Base-by-base conservation (phyloP, 2,329 filamentous ascomycete species). In the Acrodontium crateriforme region DNA sequence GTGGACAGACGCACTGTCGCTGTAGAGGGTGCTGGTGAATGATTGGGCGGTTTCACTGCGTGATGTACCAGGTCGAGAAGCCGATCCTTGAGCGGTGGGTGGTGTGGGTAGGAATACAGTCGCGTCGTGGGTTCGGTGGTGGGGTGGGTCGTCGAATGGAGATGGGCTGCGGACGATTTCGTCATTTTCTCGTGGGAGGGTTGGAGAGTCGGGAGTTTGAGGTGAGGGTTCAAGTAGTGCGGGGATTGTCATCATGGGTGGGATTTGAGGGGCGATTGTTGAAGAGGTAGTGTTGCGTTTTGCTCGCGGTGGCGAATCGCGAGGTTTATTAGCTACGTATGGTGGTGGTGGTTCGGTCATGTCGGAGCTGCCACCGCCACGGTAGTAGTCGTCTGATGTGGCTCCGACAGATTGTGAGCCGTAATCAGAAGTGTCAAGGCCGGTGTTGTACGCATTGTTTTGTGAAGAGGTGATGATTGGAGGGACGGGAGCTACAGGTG, bases 1-100 rank as follows among this genome's bases (percentile, higher is more conserved):
- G 27, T 46, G 44, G 8, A 47, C 34, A 9, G 34, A 39, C 6
- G 44, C 44, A 1, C 37, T 42, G 16, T 47, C 44, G 18, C 36
- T 40, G 30, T 47, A 47, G 8, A 36, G 32, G 8, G 42, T 41
- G 11, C 34, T 39, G 5, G 39, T 42, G 18, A 45, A 35, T 21
- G 40, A 44, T 9, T 35, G 37, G 14, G 24, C 31, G 8, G 32
- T 32, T 16, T 24, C 27, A 8, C 28, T 19, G 9, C 34, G 19
- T n/a, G 31, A 32, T 14, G 32, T 29, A 15, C 16, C 21, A 0
- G 28, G 25, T 8, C 24, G 11, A 5, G 24, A 13, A 9, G 3
- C 11, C 19, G 9, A 10, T 11, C 9, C 9, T 13, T n/a, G 10
- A 18, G 9, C 27, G 11, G 6, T n/a, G 18, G 9, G n/a, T 9